Base-by-base conservation (phyloP, 2,329 filamentous ascomycete species). In the Talaromyces sp. region DNA sequence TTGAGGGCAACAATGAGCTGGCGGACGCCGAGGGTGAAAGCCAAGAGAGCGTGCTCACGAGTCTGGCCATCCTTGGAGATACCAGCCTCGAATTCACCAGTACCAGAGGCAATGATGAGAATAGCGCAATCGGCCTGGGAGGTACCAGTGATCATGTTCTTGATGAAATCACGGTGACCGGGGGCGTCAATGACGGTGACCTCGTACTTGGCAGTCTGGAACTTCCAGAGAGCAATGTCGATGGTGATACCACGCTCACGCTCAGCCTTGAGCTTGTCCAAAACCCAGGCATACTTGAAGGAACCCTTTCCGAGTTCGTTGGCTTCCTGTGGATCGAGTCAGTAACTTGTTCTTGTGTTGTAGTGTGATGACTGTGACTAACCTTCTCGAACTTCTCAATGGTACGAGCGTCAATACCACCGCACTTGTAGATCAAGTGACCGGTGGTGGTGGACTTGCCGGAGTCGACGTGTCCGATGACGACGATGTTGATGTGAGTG, bases 361-460 rank as follows among this genome's bases (percentile, higher is more conserved):
- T 15, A 53, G 38, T 45, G 25, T 8, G 19, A 51, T 8, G 22
- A 13, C 10, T 34, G 43, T 69, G 58, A 65, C 88, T 82, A 84
- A 96, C 93, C 92, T 99, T 99, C 93, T 99, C 95, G 90, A 99
- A 99, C 91, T 99, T 99, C 91, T 99, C 95, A 83, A 99, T 99
- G 84, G 94, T 98, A 93, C 95, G 94, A 89, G 94, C 93, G 92
- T 99, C 95, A 81, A 98, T 99, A 92, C 95, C 95, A 91, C 95
- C 95, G 88, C 95, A 98, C 91, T 99, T 94, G 93, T 98, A 98
- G 91, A 99, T 98, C 89, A 99, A 90, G 88, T 94, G 89, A 83
- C 89, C 89, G 76, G 89, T 91, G 83, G 93, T 97, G 83, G 93
- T 97, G 76, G 93, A 97, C 90, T 97, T 97, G 86, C 93, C 94